These are phyloP conservation scores for Ustilago shanxiensis DNA, from an alignment of 1,284 basidiomycete genomes.

Conservation along the genomic window DNA sequence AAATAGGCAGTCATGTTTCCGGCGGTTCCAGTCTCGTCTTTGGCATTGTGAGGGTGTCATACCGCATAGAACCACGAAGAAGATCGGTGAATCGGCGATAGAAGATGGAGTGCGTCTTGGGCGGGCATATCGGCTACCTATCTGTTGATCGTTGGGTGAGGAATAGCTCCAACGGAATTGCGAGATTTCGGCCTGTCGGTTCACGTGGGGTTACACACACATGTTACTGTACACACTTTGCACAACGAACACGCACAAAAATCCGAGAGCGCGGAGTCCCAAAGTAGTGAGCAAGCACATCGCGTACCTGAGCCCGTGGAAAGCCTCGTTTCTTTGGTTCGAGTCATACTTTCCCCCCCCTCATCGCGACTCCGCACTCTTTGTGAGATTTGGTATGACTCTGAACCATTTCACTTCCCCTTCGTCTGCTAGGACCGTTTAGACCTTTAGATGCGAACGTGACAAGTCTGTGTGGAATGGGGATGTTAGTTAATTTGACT, in stretches of 20 bases:
- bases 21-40: background rate
- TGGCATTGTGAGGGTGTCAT: background rate
- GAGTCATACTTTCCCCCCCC: too few relatives aligned
- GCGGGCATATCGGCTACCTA: background rate
- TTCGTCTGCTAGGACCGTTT: background rate
- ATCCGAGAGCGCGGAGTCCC: too few relatives aligned
- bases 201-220: too few relatives aligned
- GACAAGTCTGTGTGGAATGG: too few relatives aligned
- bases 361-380: too few relatives aligned
- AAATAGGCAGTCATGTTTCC: too few relatives aligned
- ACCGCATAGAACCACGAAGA: background rate
- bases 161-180: background rate
- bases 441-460: background rate
- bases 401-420: background rate
- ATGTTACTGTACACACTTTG: too few relatives aligned
- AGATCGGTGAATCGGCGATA: background rate
- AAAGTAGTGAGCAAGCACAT: background rate
- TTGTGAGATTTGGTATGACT: too few relatives aligned
- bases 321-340: too few relatives aligned
- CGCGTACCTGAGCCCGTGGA: constrained; percentile 1
- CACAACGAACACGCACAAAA: too few relatives aligned
- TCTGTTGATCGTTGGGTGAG: background rate
- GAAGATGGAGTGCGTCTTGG: background rate
- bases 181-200: constrained; percentile 4
- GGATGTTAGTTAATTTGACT: too few relatives aligned